Evolutionary conservation across 768 basidiomycete genomes (phyloP).

Genomic region (Boletus pseudo-olivaceus): DNA sequence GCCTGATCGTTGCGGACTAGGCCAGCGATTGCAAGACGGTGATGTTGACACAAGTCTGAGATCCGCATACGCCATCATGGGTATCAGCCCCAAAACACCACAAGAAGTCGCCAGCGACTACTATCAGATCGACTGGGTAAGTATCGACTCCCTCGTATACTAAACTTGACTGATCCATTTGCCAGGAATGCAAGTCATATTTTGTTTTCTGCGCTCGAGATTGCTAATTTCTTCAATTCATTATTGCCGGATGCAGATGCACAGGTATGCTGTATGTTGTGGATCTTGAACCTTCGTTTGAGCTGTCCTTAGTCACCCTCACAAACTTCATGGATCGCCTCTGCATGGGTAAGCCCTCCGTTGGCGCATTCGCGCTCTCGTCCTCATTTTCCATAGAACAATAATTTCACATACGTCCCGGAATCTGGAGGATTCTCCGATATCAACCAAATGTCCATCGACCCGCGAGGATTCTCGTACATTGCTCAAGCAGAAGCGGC

Average conservation of each 20-base stretch:
- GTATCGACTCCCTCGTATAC: neutral
- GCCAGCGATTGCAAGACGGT: constrained; percentile 11
- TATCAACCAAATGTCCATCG: constrained; percentile 50
- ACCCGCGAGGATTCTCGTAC: constrained; percentile 60
- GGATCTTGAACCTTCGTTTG: neutral
- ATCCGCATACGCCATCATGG: constrained; percentile 51
- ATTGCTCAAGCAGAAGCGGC: constrained; percentile 55
- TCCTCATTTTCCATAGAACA: constrained; percentile 38
- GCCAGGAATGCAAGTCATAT: constrained; percentile 28
- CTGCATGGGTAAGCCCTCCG: constrained; percentile 48
- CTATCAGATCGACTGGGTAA: constrained; percentile 42
- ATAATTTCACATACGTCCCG: constrained; percentile 56
- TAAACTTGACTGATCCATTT: constrained; percentile 2
- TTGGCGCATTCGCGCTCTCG: neutral
- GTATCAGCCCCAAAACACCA: constrained; percentile 41
- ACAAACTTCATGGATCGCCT: constrained; percentile 60
- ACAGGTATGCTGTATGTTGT: constrained; percentile 18
- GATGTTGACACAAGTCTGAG: constrained; percentile 53
- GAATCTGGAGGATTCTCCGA: constrained; percentile 57
- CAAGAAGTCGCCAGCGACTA: constrained; percentile 57
- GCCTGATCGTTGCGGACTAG: constrained; percentile 19
- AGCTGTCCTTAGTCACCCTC: constrained; percentile 55
- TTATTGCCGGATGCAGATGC: constrained; percentile 14
- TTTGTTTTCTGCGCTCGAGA: neutral
- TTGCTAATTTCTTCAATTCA: constrained; percentile 2